Percentiles rank a stretch among this genome's conserved stretches.
phyloP scores from a whole-genome alignment of 768 basidiomycete species.

The Udeniomyces megalosporus region DNA sequence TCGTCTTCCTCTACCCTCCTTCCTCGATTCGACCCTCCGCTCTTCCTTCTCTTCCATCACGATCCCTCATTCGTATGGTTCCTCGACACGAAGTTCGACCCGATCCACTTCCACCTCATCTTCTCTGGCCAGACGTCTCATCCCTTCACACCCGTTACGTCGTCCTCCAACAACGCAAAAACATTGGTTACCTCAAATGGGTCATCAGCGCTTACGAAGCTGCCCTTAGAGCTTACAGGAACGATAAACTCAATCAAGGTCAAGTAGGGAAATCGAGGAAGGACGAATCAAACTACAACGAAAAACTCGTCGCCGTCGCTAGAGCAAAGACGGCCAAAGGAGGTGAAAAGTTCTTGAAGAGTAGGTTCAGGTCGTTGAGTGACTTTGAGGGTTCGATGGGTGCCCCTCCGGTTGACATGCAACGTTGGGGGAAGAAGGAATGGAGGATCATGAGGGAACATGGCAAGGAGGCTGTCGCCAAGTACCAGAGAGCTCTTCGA shows the following conservation, averaged over 20 bases:
- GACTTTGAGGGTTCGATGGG: neutral
- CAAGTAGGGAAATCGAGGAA: neutral
- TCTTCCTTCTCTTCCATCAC: neutral
- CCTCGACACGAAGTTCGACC: slow-evolving; percentile 5
- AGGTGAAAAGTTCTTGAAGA: neutral
- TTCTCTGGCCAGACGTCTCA: slow-evolving; percentile 6
- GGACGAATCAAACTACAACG: neutral
- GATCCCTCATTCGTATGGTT: slow-evolving; percentile 2
- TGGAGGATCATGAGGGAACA: neutral
- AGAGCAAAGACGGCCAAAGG: neutral
- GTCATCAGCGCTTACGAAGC: neutral
- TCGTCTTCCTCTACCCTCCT: slow-evolving; percentile 3
- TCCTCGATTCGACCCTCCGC: neutral
- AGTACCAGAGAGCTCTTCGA: neutral
- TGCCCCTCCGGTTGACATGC: neutral
- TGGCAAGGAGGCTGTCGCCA: slow-evolving; percentile 2
- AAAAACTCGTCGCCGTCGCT: neutral
- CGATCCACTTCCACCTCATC: slow-evolving; percentile 13
- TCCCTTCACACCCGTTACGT: neutral
- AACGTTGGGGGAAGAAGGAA: neutral
- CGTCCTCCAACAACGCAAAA: neutral
- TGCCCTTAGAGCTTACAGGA: neutral
- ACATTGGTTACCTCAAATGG: neutral
- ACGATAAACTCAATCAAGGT: neutral
- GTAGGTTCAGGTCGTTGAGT: neutral